Evolutionary conservation across 2,329 filamentous ascomycete species (phyloP).

Genomic region (Beauveria scarabaeidicola): DNA sequence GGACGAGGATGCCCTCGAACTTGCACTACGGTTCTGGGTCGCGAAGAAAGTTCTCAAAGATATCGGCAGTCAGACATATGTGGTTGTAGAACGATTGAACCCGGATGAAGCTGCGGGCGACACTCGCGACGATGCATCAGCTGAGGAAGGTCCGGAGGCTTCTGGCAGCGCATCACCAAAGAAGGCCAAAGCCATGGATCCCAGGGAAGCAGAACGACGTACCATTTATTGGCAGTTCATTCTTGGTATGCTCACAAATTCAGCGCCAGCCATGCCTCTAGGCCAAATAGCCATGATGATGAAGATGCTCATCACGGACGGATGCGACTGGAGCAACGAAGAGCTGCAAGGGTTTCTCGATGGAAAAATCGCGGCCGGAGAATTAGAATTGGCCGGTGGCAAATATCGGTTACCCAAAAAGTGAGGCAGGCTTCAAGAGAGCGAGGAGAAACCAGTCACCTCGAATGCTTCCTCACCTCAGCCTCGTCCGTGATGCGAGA

Average conservation of each 20-base stretch:
- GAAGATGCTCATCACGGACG: slow-evolving; percentile 80
- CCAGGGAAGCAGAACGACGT: slow-evolving; percentile 53
- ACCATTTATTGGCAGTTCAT: slow-evolving; percentile 86
- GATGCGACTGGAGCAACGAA: slow-evolving; percentile 83
- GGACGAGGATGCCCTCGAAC: slow-evolving; percentile 61
- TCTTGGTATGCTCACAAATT: slow-evolving; percentile 89
- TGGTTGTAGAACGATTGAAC: slow-evolving; percentile 58
- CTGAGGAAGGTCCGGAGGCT: slow-evolving; percentile 18
- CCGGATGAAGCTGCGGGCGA: slow-evolving; percentile 22
- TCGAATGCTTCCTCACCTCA: not conserved
- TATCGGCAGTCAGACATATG: slow-evolving; percentile 44
- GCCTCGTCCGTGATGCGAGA: not conserved
- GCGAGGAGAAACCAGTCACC: not conserved
- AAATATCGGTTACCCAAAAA: slow-evolving; percentile 61
- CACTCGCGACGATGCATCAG: slow-evolving; percentile 24
- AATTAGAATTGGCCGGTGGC: slow-evolving; percentile 60
- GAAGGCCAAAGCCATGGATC: slow-evolving; percentile 48
- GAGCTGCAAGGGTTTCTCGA: slow-evolving; percentile 74
- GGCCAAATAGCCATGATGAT: slow-evolving; percentile 87
- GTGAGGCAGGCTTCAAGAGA: slow-evolving; percentile 23
- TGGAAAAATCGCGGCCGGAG: slow-evolving; percentile 65
- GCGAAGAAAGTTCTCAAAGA: slow-evolving; percentile 57
- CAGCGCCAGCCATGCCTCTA: slow-evolving; percentile 69
- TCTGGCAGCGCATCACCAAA: slow-evolving; percentile 33
- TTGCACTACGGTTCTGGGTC: slow-evolving; percentile 65